phyloP scores from a whole-genome alignment of 148 eudicot species.

The Linanthus parryae region DNA sequence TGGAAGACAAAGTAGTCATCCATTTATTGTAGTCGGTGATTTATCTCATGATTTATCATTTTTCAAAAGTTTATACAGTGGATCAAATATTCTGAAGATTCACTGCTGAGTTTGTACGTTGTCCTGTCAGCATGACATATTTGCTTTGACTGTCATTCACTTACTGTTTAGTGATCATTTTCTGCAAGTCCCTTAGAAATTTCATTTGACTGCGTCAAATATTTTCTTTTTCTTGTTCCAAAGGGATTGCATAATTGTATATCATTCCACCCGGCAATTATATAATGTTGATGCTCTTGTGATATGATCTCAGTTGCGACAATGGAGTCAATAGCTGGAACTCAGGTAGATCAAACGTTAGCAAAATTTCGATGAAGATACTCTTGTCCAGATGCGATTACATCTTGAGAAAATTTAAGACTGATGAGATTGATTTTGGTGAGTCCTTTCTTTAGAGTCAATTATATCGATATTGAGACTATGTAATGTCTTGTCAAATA shows the following conservation, averaged over 20 bases:
- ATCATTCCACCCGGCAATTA: background rate
- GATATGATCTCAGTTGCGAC: constrained; percentile 37
- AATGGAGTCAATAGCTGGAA: constrained; percentile 43
- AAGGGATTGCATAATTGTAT: background rate
- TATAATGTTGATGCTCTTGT: background rate
- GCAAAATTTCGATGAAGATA: constrained; percentile 60
- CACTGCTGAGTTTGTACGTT: too few species aligned
- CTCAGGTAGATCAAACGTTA: constrained; percentile 54
- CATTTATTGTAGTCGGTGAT: too few species aligned
- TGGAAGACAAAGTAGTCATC: too few species aligned
- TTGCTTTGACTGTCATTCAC: too few species aligned
- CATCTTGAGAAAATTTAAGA: constrained; percentile 65
- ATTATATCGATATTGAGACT: too few species aligned
- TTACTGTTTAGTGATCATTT: too few species aligned
- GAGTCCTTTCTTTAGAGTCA: constrained; percentile 11
- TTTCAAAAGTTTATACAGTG: too few species aligned
- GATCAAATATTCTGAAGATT: too few species aligned
- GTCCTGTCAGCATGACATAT: too few species aligned
- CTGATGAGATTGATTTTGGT: constrained; percentile 82
- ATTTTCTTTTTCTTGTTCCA: background rate
- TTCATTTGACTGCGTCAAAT: background rate
- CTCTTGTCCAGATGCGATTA: constrained; percentile 80
- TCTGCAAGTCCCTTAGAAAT: background rate
- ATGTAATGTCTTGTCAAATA: too few species aligned
- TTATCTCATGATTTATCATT: too few species aligned